These are phyloP conservation scores for Microcyclospora tardicrescens DNA, from an alignment of 2,329 filamentous ascomycete species.

Conservation along the genomic window DNA sequence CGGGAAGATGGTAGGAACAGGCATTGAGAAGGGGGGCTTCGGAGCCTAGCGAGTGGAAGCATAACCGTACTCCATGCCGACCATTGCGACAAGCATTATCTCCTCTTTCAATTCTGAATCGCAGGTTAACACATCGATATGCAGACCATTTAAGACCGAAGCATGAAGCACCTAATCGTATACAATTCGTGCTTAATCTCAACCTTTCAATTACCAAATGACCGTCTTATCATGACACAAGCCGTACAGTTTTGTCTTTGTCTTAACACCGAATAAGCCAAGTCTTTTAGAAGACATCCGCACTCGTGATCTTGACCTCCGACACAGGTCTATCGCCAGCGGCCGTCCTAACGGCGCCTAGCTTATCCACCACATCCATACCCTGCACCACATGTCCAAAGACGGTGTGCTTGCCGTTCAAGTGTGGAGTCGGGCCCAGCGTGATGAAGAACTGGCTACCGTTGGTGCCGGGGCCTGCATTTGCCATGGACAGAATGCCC, in stretches of 20 bases:
- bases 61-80: neutral
- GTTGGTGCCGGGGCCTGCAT: slow-evolving; percentile 82
- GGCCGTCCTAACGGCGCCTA: slow-evolving; percentile 78
- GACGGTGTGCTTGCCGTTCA: slow-evolving; percentile 89
- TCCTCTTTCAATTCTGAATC: no score
- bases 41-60: slow-evolving; percentile 2
- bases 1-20: slow-evolving; percentile 70
- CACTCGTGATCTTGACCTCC: slow-evolving; percentile 56
- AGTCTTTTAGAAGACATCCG: slow-evolving; percentile 11
- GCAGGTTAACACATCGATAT: no score
- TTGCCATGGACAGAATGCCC: slow-evolving; percentile 86
- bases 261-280: no score
- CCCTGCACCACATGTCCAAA: slow-evolving; percentile 83
- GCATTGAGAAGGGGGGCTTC: slow-evolving; percentile 20
- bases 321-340: slow-evolving; percentile 59
- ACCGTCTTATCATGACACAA: no score
- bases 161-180: no score
- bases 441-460: slow-evolving; percentile 98
- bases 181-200: no score
- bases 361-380: slow-evolving; percentile 77
- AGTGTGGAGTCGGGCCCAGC: slow-evolving; percentile 58
- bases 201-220: no score
- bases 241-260: no score
- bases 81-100: neutral
- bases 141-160: no score